Evolutionary conservation across 306 rosid species (phyloP).

Genomic region (Oxytropis ochrocephala): DNA sequence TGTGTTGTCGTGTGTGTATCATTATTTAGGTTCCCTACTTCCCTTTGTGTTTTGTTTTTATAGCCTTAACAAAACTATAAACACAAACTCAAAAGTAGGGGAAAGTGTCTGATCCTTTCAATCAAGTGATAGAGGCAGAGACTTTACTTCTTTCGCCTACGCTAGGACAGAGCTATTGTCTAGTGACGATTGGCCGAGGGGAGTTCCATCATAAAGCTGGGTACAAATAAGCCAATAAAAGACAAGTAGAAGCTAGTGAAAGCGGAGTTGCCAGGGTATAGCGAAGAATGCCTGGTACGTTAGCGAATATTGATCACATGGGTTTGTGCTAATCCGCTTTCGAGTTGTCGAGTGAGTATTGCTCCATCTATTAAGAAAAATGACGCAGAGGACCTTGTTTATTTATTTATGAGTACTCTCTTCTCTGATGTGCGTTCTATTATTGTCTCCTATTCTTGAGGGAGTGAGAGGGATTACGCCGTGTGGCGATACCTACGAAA

Average conservation of each 20-base stretch:
- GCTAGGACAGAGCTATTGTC: not conserved
- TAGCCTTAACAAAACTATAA: not conserved
- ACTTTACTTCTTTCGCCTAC: too few relatives aligned
- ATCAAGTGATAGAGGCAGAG: too few relatives aligned
- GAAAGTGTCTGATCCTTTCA: too few relatives aligned
- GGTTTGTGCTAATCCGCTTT: not conserved
- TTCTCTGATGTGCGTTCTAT: too few relatives aligned
- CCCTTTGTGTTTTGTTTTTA: not conserved
- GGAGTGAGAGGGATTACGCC: too few relatives aligned
- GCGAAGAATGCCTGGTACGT: too few relatives aligned
- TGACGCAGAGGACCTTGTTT: not conserved
- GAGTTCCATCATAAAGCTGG: not conserved
- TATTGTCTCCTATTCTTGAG: too few relatives aligned
- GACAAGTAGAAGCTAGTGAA: not conserved
- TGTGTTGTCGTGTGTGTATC: constrained; percentile 20
- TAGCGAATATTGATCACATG: not conserved
- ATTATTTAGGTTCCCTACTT: constrained; percentile 18
- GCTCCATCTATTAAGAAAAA: not conserved
- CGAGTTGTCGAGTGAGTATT: not conserved
- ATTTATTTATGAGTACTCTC: too few relatives aligned
- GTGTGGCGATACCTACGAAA: too few relatives aligned
- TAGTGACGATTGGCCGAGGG: not conserved
- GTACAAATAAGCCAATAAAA: not conserved
- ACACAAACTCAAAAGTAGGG: not conserved
- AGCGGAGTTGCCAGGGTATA: not conserved